A percentile compares a stretch with the other conserved stretches of the same genome.
Evolutionary conservation across 768 basidiomycete genomes (phyloP).

Genomic region (Tubosaeta sp.): DNA sequence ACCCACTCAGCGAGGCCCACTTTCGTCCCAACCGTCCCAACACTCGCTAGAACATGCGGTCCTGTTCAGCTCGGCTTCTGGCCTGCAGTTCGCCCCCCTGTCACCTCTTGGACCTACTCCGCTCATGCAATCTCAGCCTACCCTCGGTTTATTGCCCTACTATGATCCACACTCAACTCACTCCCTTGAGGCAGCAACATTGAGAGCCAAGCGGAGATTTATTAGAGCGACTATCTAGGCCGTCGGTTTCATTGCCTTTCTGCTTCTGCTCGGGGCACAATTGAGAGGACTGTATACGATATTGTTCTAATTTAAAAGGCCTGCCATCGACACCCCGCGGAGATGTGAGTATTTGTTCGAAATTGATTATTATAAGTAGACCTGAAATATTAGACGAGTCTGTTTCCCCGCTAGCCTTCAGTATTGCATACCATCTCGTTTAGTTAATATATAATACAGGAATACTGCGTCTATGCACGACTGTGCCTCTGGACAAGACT

Average conservation of each 20-base stretch:
- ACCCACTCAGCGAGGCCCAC: conserved; percentile 10
- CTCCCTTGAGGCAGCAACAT: conserved; percentile 34
- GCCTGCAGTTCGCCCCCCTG: conserved; percentile 15
- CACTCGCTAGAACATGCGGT: conserved; percentile 8
- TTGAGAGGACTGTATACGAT: conserved; percentile 10
- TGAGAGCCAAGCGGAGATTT: conserved; percentile 43
- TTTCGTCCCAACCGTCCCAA: conserved; percentile 13
- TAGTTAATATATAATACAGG: too few relatives aligned
- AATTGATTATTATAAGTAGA: too few relatives aligned
- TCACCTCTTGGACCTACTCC: conserved; percentile 38
- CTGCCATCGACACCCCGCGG: too few relatives aligned
- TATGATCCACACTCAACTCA: conserved; percentile 42
- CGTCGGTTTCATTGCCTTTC: conserved; percentile 27
- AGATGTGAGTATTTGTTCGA: not conserved
- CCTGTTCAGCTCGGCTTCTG: conserved; percentile 14
- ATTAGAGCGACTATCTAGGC: conserved; percentile 39
- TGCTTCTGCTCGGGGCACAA: conserved; percentile 23
- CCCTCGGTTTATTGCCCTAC: conserved; percentile 35
- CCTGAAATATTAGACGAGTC: too few relatives aligned
- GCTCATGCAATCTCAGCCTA: conserved; percentile 32
- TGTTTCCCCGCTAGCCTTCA: too few relatives aligned
- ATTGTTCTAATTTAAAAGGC: not conserved
- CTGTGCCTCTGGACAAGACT: too few relatives aligned
- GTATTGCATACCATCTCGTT: too few relatives aligned
- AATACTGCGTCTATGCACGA: too few relatives aligned